Evolutionary conservation across 164 flowering plant genomes (phyloP).

Genomic region (Annona squamosa): DNA sequence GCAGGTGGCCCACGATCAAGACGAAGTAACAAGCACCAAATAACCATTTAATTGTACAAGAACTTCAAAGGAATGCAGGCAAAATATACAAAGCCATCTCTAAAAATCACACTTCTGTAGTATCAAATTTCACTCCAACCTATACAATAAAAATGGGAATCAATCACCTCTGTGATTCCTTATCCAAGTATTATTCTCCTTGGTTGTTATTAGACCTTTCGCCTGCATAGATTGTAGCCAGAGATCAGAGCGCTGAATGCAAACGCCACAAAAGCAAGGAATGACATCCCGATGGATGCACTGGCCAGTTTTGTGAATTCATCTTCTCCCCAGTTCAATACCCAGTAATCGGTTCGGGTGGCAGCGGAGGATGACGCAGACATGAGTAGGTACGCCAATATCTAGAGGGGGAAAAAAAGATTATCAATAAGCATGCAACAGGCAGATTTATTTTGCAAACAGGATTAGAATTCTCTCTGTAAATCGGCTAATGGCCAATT

Average conservation of each 20-base stretch:
- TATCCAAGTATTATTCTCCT: neutral
- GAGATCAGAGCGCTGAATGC: slow-evolving; percentile 77
- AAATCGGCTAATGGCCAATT: too few relatives aligned
- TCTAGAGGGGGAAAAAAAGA: slow-evolving; percentile 25
- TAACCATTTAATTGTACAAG: neutral
- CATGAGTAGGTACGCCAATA: slow-evolving; percentile 73
- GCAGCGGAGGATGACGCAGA: slow-evolving; percentile 91
- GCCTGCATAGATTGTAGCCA: slow-evolving; percentile 57
- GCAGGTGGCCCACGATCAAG: neutral
- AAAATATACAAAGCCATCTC: neutral
- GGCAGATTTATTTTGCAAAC: too few relatives aligned
- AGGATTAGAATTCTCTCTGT: too few relatives aligned
- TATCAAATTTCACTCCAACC: neutral
- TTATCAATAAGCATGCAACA: too few relatives aligned
- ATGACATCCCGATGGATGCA: slow-evolving; percentile 70
- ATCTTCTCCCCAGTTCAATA: slow-evolving; percentile 81
- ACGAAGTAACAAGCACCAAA: neutral
- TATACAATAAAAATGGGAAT: neutral
- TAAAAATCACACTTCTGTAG: neutral
- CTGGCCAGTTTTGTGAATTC: slow-evolving; percentile 75
- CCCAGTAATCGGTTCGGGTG: slow-evolving; percentile 71
- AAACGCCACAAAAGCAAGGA: slow-evolving; percentile 69
- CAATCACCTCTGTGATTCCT: neutral
- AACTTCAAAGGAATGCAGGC: neutral
- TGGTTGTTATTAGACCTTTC: slow-evolving; percentile 5